A percentile compares a stretch with the other conserved stretches of the same genome.
Conservation (phyloP, 2,329 filamentous ascomycete genomes). For the Neocucurbitaria cava region DNA sequence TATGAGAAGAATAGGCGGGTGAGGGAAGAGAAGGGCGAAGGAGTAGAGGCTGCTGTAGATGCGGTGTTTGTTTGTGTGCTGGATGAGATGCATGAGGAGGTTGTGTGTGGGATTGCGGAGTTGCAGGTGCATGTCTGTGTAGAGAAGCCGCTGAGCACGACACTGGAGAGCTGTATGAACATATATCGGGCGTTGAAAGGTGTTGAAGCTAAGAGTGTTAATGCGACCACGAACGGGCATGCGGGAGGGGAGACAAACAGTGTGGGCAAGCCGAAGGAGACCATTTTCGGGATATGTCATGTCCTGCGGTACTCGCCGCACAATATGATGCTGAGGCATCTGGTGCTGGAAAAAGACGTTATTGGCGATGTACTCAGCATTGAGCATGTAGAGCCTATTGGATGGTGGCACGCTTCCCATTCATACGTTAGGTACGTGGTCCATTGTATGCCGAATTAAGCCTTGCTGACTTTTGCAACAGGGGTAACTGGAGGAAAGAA, state of each 20-base stretch:
- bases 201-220: slow-evolving; percentile 23
- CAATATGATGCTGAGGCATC: slow-evolving; percentile 81
- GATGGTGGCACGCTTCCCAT: slow-evolving; percentile 87
- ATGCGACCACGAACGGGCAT: neutral
- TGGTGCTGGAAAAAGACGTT: slow-evolving; percentile 75
- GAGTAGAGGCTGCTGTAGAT: slow-evolving; percentile 52
- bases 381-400: slow-evolving; percentile 92
- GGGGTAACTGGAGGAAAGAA: slow-evolving; percentile 91
- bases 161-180: slow-evolving; percentile 75
- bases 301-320: slow-evolving; percentile 93
- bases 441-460: neutral
- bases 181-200: slow-evolving; percentile 68
- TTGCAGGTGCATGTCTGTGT: slow-evolving; percentile 83
- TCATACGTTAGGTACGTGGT: slow-evolving; percentile 63
- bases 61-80: slow-evolving; percentile 76
- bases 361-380: slow-evolving; percentile 87
- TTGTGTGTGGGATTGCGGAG: slow-evolving; percentile 75
- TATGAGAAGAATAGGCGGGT: slow-evolving; percentile 72
- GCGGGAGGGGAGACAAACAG: slow-evolving; percentile 17
- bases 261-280: slow-evolving; percentile 23
- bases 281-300: slow-evolving; percentile 88
- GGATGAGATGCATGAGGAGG: slow-evolving; percentile 87
- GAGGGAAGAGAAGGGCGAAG: slow-evolving; percentile 40
- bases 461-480: slow-evolving; percentile 29
- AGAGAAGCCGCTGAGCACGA: slow-evolving; percentile 91